Evolutionary conservation across 202 grass and related monocot genomes (phyloP).

Genomic region (Zizania palustris): DNA sequence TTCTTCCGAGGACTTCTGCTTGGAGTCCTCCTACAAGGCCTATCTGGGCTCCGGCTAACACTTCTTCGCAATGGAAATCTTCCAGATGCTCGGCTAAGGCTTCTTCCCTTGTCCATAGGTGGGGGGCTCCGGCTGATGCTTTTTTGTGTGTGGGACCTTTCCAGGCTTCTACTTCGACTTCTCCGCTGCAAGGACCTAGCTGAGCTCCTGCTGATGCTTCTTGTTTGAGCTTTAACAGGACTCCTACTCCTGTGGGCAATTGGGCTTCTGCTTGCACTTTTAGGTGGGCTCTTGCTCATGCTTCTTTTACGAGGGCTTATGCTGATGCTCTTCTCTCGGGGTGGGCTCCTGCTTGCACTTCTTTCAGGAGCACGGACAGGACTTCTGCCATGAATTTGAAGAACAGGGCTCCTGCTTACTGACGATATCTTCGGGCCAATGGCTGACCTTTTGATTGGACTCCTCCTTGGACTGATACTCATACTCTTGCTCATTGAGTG

Average conservation of each 20-base stretch:
- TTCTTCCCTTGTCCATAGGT: slow-evolving; percentile 53
- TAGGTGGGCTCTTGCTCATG: slow-evolving; percentile 55
- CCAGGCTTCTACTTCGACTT: slow-evolving; percentile 56
- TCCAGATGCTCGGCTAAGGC: slow-evolving; percentile 53
- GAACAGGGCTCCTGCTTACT: slow-evolving; percentile 61
- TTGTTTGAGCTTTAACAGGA: slow-evolving; percentile 53
- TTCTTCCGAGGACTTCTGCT: slow-evolving; percentile 63
- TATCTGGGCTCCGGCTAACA: slow-evolving; percentile 58
- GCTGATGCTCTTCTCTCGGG: slow-evolving; percentile 56
- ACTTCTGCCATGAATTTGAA: slow-evolving; percentile 43
- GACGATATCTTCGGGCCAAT: slow-evolving; percentile 48
- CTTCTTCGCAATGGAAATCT: slow-evolving; percentile 55
- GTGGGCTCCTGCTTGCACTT: slow-evolving; percentile 63
- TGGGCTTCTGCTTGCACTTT: slow-evolving; percentile 54
- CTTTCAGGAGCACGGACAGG: slow-evolving; percentile 40
- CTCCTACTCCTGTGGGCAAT: slow-evolving; percentile 52
- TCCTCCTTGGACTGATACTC: slow-evolving; percentile 93
- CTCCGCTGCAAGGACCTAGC: slow-evolving; percentile 52
- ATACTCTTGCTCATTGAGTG: slow-evolving; percentile 94
- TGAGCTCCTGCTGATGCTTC: slow-evolving; percentile 59
- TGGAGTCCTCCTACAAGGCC: slow-evolving; percentile 46
- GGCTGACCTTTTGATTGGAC: slow-evolving; percentile 53
- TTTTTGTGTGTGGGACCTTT: slow-evolving; percentile 46
- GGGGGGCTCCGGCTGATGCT: slow-evolving; percentile 58
- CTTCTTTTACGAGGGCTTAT: slow-evolving; percentile 44